These are phyloP conservation scores for Yamadazyma pseudoaaseri DNA, from an alignment of 1,139 yeast species.

Conservation along the genomic window DNA sequence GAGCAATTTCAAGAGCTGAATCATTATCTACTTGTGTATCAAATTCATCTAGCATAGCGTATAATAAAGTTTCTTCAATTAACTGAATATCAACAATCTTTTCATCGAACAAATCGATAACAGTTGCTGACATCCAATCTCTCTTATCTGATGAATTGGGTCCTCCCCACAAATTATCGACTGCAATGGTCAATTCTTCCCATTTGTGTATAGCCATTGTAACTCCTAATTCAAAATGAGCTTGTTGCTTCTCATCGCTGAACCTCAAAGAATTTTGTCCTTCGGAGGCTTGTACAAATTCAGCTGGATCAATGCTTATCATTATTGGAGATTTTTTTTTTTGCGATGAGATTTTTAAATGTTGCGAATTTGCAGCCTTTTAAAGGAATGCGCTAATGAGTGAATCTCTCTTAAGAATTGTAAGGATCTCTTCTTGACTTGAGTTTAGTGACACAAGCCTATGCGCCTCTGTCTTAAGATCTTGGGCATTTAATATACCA, in stretches of 20 bases:
- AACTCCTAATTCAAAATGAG: constrained; percentile 88
- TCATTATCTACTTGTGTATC: constrained; percentile 88
- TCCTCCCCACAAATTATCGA: constrained; percentile 98
- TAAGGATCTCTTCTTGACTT: constrained; percentile 66
- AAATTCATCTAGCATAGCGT: constrained; percentile 94
- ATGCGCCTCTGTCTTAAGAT: constrained; percentile 64
- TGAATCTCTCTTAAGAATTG: constrained; percentile 56
- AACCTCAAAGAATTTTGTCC: constrained; percentile 47
- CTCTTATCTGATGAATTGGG: constrained; percentile 85
- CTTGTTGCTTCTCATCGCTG: constrained; percentile 66
- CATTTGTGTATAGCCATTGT: constrained; percentile 86
- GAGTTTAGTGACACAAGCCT: constrained; percentile 62
- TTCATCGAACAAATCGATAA: constrained; percentile 74
- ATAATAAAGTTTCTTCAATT: constrained; percentile 80
- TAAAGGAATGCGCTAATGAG: constrained; percentile 11
- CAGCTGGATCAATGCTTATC: constrained; percentile 44
- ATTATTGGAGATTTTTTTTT: constrained; percentile 11
- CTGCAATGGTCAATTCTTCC: constrained; percentile 89
- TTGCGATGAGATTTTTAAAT: constrained; percentile 6
- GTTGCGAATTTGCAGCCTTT: constrained; percentile 4
- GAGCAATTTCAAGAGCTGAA: constrained; percentile 75
- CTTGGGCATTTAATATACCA: constrained; percentile 72
- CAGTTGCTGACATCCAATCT: constrained; percentile 88
- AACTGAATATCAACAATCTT: constrained; percentile 69
- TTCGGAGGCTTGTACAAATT: constrained; percentile 42